Conservation (phyloP, 1,284 basidiomycete species). For the Melampsora americana region DNA sequence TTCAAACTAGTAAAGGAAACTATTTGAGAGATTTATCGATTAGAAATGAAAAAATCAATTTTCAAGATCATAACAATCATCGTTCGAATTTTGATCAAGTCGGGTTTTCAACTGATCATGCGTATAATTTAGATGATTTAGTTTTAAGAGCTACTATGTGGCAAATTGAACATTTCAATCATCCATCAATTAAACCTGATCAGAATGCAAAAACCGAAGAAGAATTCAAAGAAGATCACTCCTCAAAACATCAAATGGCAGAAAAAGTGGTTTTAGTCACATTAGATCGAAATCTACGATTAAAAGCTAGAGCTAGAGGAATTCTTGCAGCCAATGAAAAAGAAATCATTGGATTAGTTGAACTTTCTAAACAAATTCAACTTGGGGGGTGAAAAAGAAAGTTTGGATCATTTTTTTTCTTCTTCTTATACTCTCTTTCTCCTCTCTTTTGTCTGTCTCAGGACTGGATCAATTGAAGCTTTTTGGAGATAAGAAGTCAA, state of each 20-base stretch:
- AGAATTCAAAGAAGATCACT: not conserved
- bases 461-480: no score
- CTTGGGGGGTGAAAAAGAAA: no score
- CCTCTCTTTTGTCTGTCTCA: no score
- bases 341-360: conserved; percentile 27
- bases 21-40: conserved; percentile 80
- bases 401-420: no score
- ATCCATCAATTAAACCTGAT: conserved; percentile 53
- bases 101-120: conserved; percentile 50
- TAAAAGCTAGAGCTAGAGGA: conserved; percentile 39
- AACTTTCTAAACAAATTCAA: conserved; percentile 3
- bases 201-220: not conserved
- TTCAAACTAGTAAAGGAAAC: conserved; percentile 91
- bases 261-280: conserved; percentile 83
- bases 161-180: conserved; percentile 87
- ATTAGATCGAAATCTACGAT: conserved; percentile 73
- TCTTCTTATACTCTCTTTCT: no score
- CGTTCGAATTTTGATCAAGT: not conserved
- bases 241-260: conserved; percentile 53
- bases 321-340: conserved; percentile 41
- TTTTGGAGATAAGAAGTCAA: no score
- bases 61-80: conserved; percentile 52
- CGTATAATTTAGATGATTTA: conserved; percentile 86
- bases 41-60: conserved; percentile 79
- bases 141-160: conserved; percentile 86